These are phyloP conservation scores for Mortierella sp. DNA, from an alignment of 371 early-diverging fungal species.

Conservation along the genomic window DNA sequence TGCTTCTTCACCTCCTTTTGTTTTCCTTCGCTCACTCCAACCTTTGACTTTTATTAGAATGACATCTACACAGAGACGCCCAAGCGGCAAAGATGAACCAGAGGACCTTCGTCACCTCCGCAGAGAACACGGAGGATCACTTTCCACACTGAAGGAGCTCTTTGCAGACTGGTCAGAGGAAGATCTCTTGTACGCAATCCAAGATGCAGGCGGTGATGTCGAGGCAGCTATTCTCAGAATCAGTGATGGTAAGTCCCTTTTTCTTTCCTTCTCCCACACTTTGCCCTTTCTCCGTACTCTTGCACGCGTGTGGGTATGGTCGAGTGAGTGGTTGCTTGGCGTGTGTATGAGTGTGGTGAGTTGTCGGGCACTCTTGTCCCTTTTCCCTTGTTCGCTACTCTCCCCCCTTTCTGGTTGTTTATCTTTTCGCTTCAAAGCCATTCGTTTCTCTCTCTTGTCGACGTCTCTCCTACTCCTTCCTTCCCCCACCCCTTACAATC, in stretches of 20 bases:
- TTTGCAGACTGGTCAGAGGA: conserved; percentile 93
- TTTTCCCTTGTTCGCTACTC: too few species aligned
- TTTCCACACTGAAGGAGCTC: conserved; percentile 83
- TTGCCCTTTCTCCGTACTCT: background rate
- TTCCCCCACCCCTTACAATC: background rate
- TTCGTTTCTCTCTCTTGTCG: background rate
- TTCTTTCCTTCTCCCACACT: background rate
- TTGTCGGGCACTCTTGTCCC: background rate
- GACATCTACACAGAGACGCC: conserved; percentile 51
- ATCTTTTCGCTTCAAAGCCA: background rate
- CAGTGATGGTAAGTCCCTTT: conserved; percentile 79
- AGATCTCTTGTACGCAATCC: conserved; percentile 87
- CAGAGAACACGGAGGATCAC: conserved; percentile 72
- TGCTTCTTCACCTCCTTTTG: background rate
- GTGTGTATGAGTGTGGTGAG: background rate
- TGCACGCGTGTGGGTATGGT: background rate
- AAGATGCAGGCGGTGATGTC: conserved; percentile 90
- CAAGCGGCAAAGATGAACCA: conserved; percentile 64
- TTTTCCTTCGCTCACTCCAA: background rate
- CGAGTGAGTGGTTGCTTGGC: background rate
- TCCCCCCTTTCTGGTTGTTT: conserved; percentile 13
- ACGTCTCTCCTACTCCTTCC: conserved; percentile 1
- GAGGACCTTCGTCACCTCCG: conserved; percentile 77
- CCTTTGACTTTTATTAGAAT: conserved; percentile 30
- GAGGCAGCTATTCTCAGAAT: conserved; percentile 87